Evolutionary conservation across 2,329 filamentous ascomycete species (phyloP).

Genomic region (Exophiala phaeomuriformis): DNA sequence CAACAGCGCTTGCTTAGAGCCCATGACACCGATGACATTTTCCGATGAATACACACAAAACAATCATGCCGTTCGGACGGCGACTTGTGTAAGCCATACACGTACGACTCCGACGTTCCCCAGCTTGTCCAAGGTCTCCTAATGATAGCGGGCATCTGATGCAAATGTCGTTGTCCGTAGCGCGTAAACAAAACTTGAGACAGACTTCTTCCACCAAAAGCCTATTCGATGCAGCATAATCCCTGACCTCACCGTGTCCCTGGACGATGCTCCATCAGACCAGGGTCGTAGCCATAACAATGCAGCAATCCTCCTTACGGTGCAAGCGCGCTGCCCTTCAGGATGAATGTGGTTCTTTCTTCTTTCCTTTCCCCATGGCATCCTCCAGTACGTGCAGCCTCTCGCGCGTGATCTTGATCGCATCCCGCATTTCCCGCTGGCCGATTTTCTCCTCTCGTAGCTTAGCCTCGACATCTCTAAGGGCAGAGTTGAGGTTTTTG

Average conservation of each 20-base stretch:
- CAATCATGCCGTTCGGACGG: too few species aligned
- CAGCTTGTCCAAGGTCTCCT: too few species aligned
- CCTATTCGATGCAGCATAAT: background rate
- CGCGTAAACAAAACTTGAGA: too few species aligned
- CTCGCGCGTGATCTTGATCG: slow-evolving; percentile 80
- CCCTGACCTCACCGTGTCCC: background rate
- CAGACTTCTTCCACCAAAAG: too few species aligned
- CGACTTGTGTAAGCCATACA: too few species aligned
- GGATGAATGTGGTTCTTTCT: background rate
- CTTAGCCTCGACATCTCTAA: slow-evolving; percentile 47
- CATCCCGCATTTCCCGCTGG: slow-evolving; percentile 67
- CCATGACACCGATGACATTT: too few species aligned
- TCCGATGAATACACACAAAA: too few species aligned
- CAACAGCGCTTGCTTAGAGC: too few species aligned
- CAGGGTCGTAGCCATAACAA: background rate
- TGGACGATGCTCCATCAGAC: too few species aligned
- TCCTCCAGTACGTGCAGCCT: slow-evolving; percentile 68
- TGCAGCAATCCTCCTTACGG: background rate
- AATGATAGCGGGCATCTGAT: too few species aligned
- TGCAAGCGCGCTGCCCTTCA: background rate
- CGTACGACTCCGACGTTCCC: too few species aligned
- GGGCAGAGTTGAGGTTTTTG: slow-evolving; percentile 29
- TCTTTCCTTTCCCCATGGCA: slow-evolving; percentile 51
- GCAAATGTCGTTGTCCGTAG: too few species aligned
- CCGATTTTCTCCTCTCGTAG: slow-evolving; percentile 62